Evolutionary conservation across 495 filamentous ascomycete genomes (phyloP), one percentile per base, ranked within the genome.

Genomic region (Oleoguttula mirabilis): DNA sequence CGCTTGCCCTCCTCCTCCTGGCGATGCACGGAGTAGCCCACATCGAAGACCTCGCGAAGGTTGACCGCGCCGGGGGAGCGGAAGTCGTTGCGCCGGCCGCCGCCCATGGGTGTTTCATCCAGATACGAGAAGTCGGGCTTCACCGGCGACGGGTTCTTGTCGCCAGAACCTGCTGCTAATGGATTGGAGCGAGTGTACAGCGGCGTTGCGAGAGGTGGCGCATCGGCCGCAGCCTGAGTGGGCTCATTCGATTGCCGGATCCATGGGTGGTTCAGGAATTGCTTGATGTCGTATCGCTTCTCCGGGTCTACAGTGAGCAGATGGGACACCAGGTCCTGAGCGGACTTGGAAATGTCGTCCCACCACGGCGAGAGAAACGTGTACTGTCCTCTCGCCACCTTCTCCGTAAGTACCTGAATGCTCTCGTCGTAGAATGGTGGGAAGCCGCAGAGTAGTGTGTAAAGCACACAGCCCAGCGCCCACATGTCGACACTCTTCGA

Each of bases 401-500:
- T 98, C 55, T 98, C 92, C 2, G 90, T 98, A 46, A 98, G 75
- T 2, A 94, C 79, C 51, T 94, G 86, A 52, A 98, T 96, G 53
- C 84, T 92, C 60, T 98, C 90, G 55, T 98, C 90, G 65, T 98
- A 98, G 64, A 98, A 98, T 3, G 90, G 90, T 12, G 90, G 90
- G 65, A 98, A 98, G 22, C 90, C 90, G 54, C 90, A 98, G 19
- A 98, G 76, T 3, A 98, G 67, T 0, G 90, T 98, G 62, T 98
- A 98, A 14, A 98, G 73, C 6, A 98, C 90, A 63, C 90, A 98
- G 10, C 90, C 90, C 27, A 98, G 62, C 10, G 90, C 90, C 90
- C 90, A 98, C 90, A 98, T 98, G 50, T 98, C 90, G 30, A 98
- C 90, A 53, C 85, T 88, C 68, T 96, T 98, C 5, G 90, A 96